phyloP scores from a whole-genome alignment of 2,329 filamentous ascomycete species.

The Colletotrichum sp. region DNA sequence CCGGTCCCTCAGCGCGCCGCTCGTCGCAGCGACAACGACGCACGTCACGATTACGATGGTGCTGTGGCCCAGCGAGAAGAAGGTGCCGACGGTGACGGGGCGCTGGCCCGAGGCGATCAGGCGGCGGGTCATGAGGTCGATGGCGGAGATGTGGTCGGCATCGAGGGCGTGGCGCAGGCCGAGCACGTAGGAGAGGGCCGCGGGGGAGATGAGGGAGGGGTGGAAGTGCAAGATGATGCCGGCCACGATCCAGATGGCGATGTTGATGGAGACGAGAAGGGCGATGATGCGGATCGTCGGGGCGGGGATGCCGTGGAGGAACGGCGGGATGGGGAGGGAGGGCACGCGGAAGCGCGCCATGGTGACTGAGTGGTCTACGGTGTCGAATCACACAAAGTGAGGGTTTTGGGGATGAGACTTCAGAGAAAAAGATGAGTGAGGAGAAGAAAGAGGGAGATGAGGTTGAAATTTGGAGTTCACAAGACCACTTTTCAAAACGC shows the following conservation, averaged over 20 bases:
- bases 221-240: conserved; percentile 59
- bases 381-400: not conserved
- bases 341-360: conserved; percentile 22
- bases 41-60: conserved; percentile 93
- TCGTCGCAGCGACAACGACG: conserved; percentile 89
- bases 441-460: not conserved
- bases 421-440: not conserved
- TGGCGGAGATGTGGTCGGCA: conserved; percentile 87
- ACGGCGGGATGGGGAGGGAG: conserved; percentile 28
- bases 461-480: not conserved
- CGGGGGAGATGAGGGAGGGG: conserved; percentile 74
- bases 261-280: conserved; percentile 55
- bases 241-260: conserved; percentile 58
- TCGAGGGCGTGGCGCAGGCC: conserved; percentile 95
- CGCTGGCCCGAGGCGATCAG: conserved; percentile 84
- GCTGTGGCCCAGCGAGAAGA: conserved; percentile 91
- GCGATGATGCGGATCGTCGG: conserved; percentile 53
- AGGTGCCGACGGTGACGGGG: conserved; percentile 91
- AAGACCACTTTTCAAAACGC: not conserved
- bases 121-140: conserved; percentile 92
- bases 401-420: not conserved
- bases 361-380: not conserved
- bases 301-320: conserved; percentile 32
- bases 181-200: conserved; percentile 85
- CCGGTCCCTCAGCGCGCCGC: conserved; percentile 78